These are phyloP conservation scores for Arabidopsis arenosa DNA, from an alignment of 345 rosid genomes.

Conservation along the genomic window DNA sequence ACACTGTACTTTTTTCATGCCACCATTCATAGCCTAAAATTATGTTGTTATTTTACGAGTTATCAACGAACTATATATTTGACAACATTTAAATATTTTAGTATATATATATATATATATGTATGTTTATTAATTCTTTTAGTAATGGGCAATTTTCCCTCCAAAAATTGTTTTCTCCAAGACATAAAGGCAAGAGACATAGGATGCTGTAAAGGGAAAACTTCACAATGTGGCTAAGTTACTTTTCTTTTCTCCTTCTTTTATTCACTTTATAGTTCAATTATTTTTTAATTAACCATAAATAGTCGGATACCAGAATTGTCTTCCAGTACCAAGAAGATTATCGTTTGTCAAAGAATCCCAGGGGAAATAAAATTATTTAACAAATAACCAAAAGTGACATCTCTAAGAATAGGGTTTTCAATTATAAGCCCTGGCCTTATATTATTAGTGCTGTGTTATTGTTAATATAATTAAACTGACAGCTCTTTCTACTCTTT, in stretches of 20 bases:
- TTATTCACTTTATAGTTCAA: slow-evolving; percentile 51
- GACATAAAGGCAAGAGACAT: slow-evolving; percentile 63
- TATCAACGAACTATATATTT: background rate
- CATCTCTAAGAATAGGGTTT: background rate
- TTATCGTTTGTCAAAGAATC: slow-evolving; percentile 48
- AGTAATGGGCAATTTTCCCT: slow-evolving; percentile 22
- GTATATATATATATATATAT: no score
- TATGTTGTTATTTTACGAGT: no score
- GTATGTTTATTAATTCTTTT: background rate
- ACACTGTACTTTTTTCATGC: no score
- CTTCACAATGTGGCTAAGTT: slow-evolving; percentile 47
- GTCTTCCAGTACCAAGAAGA: slow-evolving; percentile 44
- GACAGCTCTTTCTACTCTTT: background rate
- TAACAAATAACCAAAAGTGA: background rate
- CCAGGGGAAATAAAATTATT: background rate
- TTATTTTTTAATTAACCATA: slow-evolving; percentile 32
- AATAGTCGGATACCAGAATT: slow-evolving; percentile 26
- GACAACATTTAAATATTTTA: background rate
- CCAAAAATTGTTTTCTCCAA: slow-evolving; percentile 45
- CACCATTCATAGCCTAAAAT: no score
- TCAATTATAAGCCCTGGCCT: background rate
- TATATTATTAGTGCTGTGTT: slow-evolving; percentile 4
- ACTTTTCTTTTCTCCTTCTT: slow-evolving; percentile 38
- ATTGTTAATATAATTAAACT: background rate
- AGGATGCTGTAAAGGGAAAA: slow-evolving; percentile 58